These are phyloP conservation scores for Citrus reticulata DNA, from an alignment of 345 rosid genomes.

Conservation along the genomic window DNA sequence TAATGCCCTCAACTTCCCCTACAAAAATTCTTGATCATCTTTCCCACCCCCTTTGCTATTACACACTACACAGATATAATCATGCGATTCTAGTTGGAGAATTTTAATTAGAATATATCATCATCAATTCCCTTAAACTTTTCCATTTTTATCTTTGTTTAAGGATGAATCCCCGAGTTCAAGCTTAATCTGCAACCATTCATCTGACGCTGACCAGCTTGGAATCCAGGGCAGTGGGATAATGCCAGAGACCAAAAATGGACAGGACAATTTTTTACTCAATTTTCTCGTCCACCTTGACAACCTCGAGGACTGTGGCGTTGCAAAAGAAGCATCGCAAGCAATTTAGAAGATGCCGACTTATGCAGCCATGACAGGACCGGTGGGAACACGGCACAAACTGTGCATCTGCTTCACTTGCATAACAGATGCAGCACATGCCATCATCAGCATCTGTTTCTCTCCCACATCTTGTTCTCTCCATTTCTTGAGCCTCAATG, in stretches of 20 bases:
- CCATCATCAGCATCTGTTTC: slow-evolving; percentile 48
- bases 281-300: slow-evolving; percentile 27
- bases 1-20: slow-evolving; percentile 37
- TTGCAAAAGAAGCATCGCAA: slow-evolving; percentile 96
- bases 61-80: background rate
- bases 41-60: background rate
- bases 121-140: background rate
- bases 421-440: slow-evolving; percentile 86
- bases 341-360: slow-evolving; percentile 89
- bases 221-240: background rate
- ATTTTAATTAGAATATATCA: background rate
- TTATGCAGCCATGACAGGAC: slow-evolving; percentile 91
- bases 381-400: slow-evolving; percentile 79
- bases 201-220: background rate
- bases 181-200: background rate
- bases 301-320: slow-evolving; percentile 61
- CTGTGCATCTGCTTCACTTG: slow-evolving; percentile 56
- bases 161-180: background rate
- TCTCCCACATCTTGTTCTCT: slow-evolving; percentile 25
- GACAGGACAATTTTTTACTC: background rate
- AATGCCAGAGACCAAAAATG: background rate
- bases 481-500: slow-evolving; percentile 35
- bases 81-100: slow-evolving; percentile 1
- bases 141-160: background rate
- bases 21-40: slow-evolving; percentile 40